Percentiles rank a stretch among this genome's conserved stretches.
Evolutionary conservation across 2,329 filamentous ascomycete genomes (phyloP).

Genomic region (Epicoccum sorghinum): DNA sequence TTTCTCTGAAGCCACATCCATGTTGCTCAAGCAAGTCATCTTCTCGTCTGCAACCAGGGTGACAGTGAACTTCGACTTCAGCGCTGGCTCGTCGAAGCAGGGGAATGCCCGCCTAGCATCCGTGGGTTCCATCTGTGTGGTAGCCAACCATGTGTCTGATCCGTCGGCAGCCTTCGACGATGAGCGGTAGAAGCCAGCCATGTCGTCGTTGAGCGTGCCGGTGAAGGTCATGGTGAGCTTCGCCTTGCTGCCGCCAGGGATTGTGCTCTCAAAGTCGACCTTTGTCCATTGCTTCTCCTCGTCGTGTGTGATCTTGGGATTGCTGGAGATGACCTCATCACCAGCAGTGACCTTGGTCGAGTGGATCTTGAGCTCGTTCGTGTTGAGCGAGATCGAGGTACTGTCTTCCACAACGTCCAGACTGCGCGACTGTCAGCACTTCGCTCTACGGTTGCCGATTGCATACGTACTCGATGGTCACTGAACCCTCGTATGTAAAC

Average conservation of each 20-base stretch:
- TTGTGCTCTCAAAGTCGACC: slow-evolving; percentile 74
- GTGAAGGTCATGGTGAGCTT: slow-evolving; percentile 79
- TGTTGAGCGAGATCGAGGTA: slow-evolving; percentile 84
- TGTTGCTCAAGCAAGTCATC: slow-evolving; percentile 92
- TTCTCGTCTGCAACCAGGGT: slow-evolving; percentile 90
- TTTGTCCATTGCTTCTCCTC: slow-evolving; percentile 81
- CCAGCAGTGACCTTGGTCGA: slow-evolving; percentile 70
- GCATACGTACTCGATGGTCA: slow-evolving; percentile 72
- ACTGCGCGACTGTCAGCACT: slow-evolving; percentile 46
- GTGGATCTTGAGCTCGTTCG: slow-evolving; percentile 83
- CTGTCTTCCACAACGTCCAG: slow-evolving; percentile 86
- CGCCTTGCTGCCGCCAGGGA: slow-evolving; percentile 78
- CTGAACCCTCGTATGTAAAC: slow-evolving; percentile 84
- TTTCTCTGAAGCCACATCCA: slow-evolving; percentile 85
- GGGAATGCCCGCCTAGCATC: slow-evolving; percentile 92
- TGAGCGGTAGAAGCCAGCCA: slow-evolving; percentile 97
- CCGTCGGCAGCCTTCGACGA: slow-evolving; percentile 87
- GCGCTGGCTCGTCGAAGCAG: slow-evolving; percentile 92
- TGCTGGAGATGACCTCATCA: slow-evolving; percentile 64
- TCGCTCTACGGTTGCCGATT: not conserved
- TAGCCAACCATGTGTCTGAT: slow-evolving; percentile 80
- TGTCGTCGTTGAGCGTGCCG: slow-evolving; percentile 86
- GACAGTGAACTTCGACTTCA: slow-evolving; percentile 92
- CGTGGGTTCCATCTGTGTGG: slow-evolving; percentile 95
- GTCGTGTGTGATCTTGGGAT: slow-evolving; percentile 73